Percentiles rank a stretch among this genome's conserved stretches.
These are phyloP conservation scores for Neurospora africana DNA, from an alignment of 495 filamentous ascomycete species.

Conservation along the genomic window DNA sequence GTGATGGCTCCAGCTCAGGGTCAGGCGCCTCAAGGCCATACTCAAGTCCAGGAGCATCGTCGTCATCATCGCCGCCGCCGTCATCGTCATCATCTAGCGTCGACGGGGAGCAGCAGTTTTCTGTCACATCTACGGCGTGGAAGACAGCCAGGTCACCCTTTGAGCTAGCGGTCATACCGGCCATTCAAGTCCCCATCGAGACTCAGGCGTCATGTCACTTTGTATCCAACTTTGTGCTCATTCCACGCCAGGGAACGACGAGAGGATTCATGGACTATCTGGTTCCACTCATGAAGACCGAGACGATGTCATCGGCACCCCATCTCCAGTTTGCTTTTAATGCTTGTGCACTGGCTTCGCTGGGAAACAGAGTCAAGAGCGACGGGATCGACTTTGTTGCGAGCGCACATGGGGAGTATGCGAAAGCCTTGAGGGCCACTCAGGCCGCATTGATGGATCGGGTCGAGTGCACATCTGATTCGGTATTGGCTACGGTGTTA, in stretches of 20 bases:
- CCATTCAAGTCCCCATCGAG: constrained; percentile 29
- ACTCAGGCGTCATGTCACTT: constrained; percentile 44
- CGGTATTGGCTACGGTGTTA: constrained; percentile 51
- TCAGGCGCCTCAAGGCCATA: not conserved
- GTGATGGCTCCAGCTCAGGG: not conserved
- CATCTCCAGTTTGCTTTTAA: constrained; percentile 37
- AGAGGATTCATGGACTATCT: constrained; percentile 49
- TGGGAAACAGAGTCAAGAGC: constrained; percentile 36
- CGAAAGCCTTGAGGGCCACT: constrained; percentile 42
- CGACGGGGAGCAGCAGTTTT: not conserved
- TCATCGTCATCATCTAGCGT: not conserved
- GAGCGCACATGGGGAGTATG: constrained; percentile 33
- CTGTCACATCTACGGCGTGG: not conserved
- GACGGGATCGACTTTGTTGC: constrained; percentile 18
- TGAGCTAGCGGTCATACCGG: constrained; percentile 14
- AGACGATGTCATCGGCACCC: constrained; percentile 14
- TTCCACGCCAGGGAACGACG: constrained; percentile 31
- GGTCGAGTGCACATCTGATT: constrained; percentile 29
- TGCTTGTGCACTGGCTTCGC: constrained; percentile 49
- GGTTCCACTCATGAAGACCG: constrained; percentile 39
- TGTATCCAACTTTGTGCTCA: constrained; percentile 44
- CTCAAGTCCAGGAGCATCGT: not conserved
- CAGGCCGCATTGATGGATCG: constrained; percentile 43
- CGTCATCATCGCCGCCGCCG: too few species aligned
- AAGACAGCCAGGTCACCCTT: constrained; percentile 6